Evolutionary conservation across 345 rosid species (phyloP).

Genomic region (Dovyalis caffra): DNA sequence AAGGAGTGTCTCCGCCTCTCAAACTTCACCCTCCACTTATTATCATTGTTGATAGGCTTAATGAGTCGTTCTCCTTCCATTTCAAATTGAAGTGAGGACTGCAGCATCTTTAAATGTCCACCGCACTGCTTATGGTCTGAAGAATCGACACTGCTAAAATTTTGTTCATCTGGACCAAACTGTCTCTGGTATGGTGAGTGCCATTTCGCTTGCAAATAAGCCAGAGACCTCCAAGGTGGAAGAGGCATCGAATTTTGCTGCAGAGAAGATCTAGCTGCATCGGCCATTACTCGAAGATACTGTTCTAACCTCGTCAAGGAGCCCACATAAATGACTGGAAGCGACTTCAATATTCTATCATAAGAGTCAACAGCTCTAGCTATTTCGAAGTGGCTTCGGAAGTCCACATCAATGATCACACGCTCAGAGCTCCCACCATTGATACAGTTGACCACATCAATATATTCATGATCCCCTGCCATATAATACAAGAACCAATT

Average conservation of each 20-base stretch:
- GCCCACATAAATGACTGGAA: slow-evolving; percentile 80
- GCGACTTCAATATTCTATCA: slow-evolving; percentile 63
- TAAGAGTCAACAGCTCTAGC: slow-evolving; percentile 92
- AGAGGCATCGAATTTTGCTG: slow-evolving; percentile 91
- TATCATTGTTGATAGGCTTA: slow-evolving; percentile 49
- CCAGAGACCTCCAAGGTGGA: slow-evolving; percentile 95
- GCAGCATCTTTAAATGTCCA: slow-evolving; percentile 67
- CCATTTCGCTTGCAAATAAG: slow-evolving; percentile 89
- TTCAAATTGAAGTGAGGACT: slow-evolving; percentile 55
- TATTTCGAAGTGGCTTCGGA: slow-evolving; percentile 87
- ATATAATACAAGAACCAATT: neutral
- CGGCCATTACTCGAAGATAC: slow-evolving; percentile 85
- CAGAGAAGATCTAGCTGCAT: slow-evolving; percentile 77
- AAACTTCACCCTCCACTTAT: slow-evolving; percentile 45
- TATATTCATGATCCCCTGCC: slow-evolving; percentile 86
- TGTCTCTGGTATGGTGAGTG: slow-evolving; percentile 58
- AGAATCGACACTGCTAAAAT: slow-evolving; percentile 22
- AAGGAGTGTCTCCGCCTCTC: slow-evolving; percentile 49
- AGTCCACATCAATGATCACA: slow-evolving; percentile 79
- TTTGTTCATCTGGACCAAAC: slow-evolving; percentile 39
- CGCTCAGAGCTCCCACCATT: slow-evolving; percentile 56
- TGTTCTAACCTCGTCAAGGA: slow-evolving; percentile 56
- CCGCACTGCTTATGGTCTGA: slow-evolving; percentile 55
- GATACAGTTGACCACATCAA: slow-evolving; percentile 59
- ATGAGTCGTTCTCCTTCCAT: slow-evolving; percentile 45